A percentile compares a stretch with the other conserved stretches of the same genome.
Evolutionary conservation across 306 rosid species (phyloP).

Genomic region (Vachellia collinsii): DNA sequence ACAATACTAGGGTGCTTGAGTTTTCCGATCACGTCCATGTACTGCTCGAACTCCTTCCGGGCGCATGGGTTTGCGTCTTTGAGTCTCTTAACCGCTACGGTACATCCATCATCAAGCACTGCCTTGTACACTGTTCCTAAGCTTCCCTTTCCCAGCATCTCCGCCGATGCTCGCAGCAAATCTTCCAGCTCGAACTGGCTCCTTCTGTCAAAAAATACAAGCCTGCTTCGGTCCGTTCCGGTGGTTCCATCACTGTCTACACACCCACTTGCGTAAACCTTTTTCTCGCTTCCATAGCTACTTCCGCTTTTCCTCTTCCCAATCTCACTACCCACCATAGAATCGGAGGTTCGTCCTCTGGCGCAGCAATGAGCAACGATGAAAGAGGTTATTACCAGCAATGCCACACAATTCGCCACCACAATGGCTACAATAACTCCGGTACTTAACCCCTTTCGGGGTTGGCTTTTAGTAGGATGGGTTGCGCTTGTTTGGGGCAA

Average conservation of each 20-base stretch:
- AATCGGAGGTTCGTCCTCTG: slow-evolving; percentile 52
- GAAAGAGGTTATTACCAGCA: slow-evolving; percentile 74
- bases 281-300: slow-evolving; percentile 81
- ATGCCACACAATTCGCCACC: slow-evolving; percentile 69
- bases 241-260: slow-evolving; percentile 81
- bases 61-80: slow-evolving; percentile 92
- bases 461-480: slow-evolving; percentile 28
- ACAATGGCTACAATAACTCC: slow-evolving; percentile 84
- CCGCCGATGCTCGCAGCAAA: slow-evolving; percentile 92
- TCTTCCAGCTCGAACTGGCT: slow-evolving; percentile 92
- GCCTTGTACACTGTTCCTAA: slow-evolving; percentile 92
- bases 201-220: slow-evolving; percentile 86
- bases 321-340: slow-evolving; percentile 62
- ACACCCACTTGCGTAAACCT: slow-evolving; percentile 71
- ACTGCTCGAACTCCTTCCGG: slow-evolving; percentile 87
- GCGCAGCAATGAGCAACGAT: slow-evolving; percentile 83
- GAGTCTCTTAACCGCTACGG: slow-evolving; percentile 88
- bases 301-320: slow-evolving; percentile 80
- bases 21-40: slow-evolving; percentile 94
- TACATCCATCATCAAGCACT: slow-evolving; percentile 80
- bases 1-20: slow-evolving; percentile 76
- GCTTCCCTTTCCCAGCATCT: slow-evolving; percentile 98
- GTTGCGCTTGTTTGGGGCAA: slow-evolving; percentile 61
- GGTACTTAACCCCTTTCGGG: slow-evolving; percentile 52
- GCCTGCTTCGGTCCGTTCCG: slow-evolving; percentile 75